Base-by-base conservation (phyloP, 2,329 filamentous ascomycete genomes). In the Hymenoscyphus salicellus region DNA sequence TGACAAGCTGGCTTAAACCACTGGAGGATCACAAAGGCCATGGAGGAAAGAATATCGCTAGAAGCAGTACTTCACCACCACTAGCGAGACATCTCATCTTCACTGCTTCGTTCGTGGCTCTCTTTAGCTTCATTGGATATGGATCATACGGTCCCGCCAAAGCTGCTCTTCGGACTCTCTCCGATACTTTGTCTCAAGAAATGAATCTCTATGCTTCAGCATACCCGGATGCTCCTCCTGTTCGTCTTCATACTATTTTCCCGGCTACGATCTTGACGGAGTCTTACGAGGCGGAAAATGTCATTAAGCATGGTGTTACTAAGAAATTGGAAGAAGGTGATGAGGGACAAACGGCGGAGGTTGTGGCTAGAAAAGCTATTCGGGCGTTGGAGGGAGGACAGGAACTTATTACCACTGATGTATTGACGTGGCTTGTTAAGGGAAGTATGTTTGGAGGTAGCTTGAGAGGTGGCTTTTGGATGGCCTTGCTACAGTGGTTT, bases 121-220 rank as follows among this genome's bases (percentile, higher is more conserved):
- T 96, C 71, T 87, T 89, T 70, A 86, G 90, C 23, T 78, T 96
- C 52, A 85, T 89, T 11, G 94, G 94, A 28, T 98, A 98, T 77
- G 83, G 82, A 0, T 84, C 91, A 0, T 98, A 98, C 77, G 84
- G 87, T 0, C 91, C 93, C 3, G 83, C 89, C 64, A 98, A 98
- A 79, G 87, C 88, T 63, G 94, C 93, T 3, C 81, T 98, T 70
- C 87, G 92, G 63, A 88, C 87, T 5, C 83, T 98, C 6, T 89
- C 90, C 59, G 94, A 98, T 75, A 89, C 88, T 0, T 81, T 98
- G 55, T 87, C 86, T 20, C 91, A 93, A 74, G 94, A 98, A 79
- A 80, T 94, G 58, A 82, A 92, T 72, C 81, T 97, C 63, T 97
- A 97, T 80, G 92, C 93, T 60, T 89, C 88, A 60, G 85, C 89